A percentile compares a stretch with the other conserved stretches of the same genome.
Conservation (phyloP, 2,329 filamentous ascomycete genomes). For the Xylariaceae sp. region DNA sequence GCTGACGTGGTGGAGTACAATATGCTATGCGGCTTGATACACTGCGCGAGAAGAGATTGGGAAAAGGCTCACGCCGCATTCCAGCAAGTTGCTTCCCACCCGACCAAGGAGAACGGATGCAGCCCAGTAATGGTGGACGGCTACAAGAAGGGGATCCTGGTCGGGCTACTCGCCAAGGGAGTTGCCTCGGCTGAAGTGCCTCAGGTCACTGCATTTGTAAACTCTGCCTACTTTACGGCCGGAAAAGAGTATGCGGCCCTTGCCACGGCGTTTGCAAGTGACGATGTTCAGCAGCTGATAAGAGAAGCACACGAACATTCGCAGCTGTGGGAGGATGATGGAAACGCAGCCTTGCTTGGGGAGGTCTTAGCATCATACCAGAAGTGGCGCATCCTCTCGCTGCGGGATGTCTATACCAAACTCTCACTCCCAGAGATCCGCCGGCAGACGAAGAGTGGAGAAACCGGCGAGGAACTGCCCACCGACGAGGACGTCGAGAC, state of each 20-base stretch:
- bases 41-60: slow-evolving; percentile 58
- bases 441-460: slow-evolving; percentile 46
- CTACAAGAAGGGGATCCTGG: slow-evolving; percentile 85
- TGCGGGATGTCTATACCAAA: slow-evolving; percentile 65
- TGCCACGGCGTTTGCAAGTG: slow-evolving; percentile 60
- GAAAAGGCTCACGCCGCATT: slow-evolving; percentile 55
- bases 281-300: slow-evolving; percentile 51
- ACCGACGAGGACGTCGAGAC: slow-evolving; percentile 39
- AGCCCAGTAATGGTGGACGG: slow-evolving; percentile 81
- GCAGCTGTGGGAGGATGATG: slow-evolving; percentile 62
- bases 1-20: slow-evolving; percentile 62
- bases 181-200: slow-evolving; percentile 50
- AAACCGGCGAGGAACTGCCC: slow-evolving; percentile 42
- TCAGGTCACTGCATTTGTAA: slow-evolving; percentile 42
- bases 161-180: slow-evolving; percentile 67
- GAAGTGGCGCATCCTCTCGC: slow-evolving; percentile 66
- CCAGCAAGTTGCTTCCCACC: slow-evolving; percentile 61
- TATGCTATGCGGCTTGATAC: slow-evolving; percentile 57
- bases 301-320: slow-evolving; percentile 56
- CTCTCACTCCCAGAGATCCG: slow-evolving; percentile 51
- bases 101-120: slow-evolving; percentile 54
- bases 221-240: slow-evolving; percentile 45
- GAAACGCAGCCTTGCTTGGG: slow-evolving; percentile 64
- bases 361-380: slow-evolving; percentile 68
- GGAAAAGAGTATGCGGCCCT: slow-evolving; percentile 67